Evolutionary conservation across 441 rosid species (phyloP), one percentile per base, ranked within the genome.

Genomic region (Populus hybrid): DNA sequence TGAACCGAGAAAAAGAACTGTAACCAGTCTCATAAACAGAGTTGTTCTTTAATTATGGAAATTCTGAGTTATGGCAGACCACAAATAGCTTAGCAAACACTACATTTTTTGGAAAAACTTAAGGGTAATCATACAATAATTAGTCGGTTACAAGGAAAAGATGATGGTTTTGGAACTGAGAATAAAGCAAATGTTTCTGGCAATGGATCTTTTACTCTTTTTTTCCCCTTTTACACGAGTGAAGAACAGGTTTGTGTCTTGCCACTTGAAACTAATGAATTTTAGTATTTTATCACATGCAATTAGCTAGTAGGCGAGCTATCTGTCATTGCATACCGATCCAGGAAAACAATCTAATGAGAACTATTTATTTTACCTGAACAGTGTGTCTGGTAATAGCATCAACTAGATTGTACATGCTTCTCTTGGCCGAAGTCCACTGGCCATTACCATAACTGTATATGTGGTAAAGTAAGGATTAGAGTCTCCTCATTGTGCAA

Each of bases 321-420:
- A 42, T 4, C 18, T 11, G 18, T 4, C 16, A 42, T 42, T 12
- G 53, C 53, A 23, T 65, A 63, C 28, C 21, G 21, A 18, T 21
- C 18, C 14, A 40, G 53, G 9, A 77, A 71, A 61, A 21, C 9
- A 32, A 46, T 8, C 26, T 64, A 18, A 38, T 40, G 9, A 67
- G 18, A 9, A n/a, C 14, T 23, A 11, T 67, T 53, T 63, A 68
- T 30, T 67, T 79, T 82, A 92, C 98, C 95, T 95, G 96, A 82
- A 91, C 86, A 19, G 99, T 95, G 83, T 95, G 99, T 80, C 98
- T 87, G 1, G 97, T 92, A 9, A 88, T 88, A 38, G 92, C 89
- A 80, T 95, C 98, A 8, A 72, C 90, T 19, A 87, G 88, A 84
- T 95, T 93, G 91, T 95, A 92, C 5, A 82, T 86, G 30, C 75